Conservation (phyloP, 2,329 filamentous ascomycete species). For the Pseudogymnoascus sp. region DNA sequence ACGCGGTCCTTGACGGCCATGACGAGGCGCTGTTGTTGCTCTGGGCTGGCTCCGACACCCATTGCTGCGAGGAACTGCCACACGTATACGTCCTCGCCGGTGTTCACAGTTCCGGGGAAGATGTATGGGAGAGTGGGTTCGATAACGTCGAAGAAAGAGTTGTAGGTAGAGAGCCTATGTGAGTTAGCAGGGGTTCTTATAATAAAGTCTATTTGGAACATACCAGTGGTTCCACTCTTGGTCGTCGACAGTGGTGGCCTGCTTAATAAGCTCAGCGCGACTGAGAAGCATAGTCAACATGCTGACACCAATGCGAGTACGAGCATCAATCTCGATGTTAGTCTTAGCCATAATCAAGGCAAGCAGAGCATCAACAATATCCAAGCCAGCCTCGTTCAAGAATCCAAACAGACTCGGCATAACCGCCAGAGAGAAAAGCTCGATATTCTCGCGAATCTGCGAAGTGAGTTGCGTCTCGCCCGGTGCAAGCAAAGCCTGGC, state of each 20-base stretch:
- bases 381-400: conserved; percentile 81
- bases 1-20: conserved; percentile 96
- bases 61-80: conserved; percentile 97
- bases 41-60: conserved; percentile 84
- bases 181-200: conserved; percentile 27
- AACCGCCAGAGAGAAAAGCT: conserved; percentile 79
- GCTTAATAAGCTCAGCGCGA: conserved; percentile 87
- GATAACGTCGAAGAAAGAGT: conserved; percentile 76
- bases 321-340: conserved; percentile 76
- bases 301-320: conserved; percentile 79
- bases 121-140: conserved; percentile 78
- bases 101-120: conserved; percentile 86
- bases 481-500: conserved; percentile 65
- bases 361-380: conserved; percentile 84
- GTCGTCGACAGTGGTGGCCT: conserved; percentile 62
- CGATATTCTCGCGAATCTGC: conserved; percentile 80
- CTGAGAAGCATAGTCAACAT: conserved; percentile 92
- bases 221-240: conserved; percentile 76
- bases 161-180: conserved; percentile 66
- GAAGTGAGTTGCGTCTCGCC: conserved; percentile 68
- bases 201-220: conserved; percentile 22
- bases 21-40: conserved; percentile 91
- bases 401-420: conserved; percentile 87
- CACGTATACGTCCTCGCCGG: conserved; percentile 88
- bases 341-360: conserved; percentile 75